phyloP scores from a whole-genome alignment of 2,329 filamentous ascomycete genomes.

The Aspergillus tubingensis region DNA sequence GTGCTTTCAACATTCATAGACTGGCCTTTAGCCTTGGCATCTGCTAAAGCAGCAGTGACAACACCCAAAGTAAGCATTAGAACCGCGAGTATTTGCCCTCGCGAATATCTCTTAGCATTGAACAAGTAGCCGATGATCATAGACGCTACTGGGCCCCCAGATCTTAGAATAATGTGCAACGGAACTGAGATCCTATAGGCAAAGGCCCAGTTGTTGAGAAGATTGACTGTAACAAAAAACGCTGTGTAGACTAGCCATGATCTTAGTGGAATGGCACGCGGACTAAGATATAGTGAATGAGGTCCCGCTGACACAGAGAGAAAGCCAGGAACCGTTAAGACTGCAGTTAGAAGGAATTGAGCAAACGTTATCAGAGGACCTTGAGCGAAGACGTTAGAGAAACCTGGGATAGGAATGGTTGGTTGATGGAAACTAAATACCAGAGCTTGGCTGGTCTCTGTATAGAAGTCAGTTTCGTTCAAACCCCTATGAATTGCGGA shows the following conservation, averaged over 20 bases:
- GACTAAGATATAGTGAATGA: constrained; percentile 71
- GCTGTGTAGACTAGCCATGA: constrained; percentile 88
- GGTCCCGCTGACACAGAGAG: constrained; percentile 63
- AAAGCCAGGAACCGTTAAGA: constrained; percentile 75
- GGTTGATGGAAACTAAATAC: constrained; percentile 48
- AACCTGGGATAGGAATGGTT: not conserved
- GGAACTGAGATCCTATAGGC: constrained; percentile 96
- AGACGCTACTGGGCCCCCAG: constrained; percentile 92
- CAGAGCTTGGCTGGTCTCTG: constrained; percentile 81
- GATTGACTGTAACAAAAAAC: constrained; percentile 90
- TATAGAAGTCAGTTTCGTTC: constrained; percentile 13
- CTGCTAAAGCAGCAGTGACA: constrained; percentile 83
- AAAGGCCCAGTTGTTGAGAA: constrained; percentile 97
- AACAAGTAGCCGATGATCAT: constrained; percentile 87
- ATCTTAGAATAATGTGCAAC: constrained; percentile 93
- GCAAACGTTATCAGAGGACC: constrained; percentile 86
- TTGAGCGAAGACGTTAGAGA: constrained; percentile 35
- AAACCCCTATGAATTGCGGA: no score
- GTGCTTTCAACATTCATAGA: constrained; percentile 27
- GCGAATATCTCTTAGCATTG: constrained; percentile 76
- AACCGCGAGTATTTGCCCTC: constrained; percentile 78
- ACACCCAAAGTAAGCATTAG: constrained; percentile 82
- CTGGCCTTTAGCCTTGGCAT: constrained; percentile 74
- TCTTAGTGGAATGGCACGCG: constrained; percentile 76
- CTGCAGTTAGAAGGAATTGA: constrained; percentile 80